Percentiles rank a stretch among this genome's conserved stretches.
Evolutionary conservation across 345 rosid genomes (phyloP).

Genomic region (Kandelia obovata): DNA sequence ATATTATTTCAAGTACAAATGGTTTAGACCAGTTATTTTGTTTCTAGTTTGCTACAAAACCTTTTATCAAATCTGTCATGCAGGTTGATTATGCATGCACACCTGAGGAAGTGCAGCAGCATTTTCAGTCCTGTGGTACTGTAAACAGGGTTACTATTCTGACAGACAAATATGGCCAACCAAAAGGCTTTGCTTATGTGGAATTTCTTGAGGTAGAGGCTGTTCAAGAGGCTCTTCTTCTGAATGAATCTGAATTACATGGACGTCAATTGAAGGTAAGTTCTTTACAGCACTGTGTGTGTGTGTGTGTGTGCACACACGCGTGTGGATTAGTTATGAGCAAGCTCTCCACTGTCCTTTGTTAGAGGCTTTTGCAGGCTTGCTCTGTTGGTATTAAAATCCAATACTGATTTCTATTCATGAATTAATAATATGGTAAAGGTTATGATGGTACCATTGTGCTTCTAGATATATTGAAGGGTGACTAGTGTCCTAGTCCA

Average conservation of each 20-base stretch:
- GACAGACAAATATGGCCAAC: constrained; percentile 91
- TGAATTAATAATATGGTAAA: not conserved
- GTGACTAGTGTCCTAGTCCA: no score
- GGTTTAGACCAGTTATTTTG: no score
- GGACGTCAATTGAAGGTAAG: constrained; percentile 88
- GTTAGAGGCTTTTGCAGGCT: not conserved
- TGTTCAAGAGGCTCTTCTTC: constrained; percentile 72
- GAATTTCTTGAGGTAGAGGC: constrained; percentile 87
- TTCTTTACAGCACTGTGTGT: not conserved
- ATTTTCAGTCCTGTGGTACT: constrained; percentile 94
- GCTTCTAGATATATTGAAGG: not conserved
- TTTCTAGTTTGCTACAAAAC: not conserved
- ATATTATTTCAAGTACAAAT: no score
- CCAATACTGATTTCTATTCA: not conserved
- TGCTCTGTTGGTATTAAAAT: not conserved
- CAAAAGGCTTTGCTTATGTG: constrained; percentile 96
- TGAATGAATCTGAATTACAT: constrained; percentile 70
- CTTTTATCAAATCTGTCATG: not conserved
- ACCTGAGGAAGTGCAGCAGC: constrained; percentile 98
- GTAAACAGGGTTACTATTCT: constrained; percentile 90
- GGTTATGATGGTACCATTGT: not conserved
- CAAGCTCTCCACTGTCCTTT: not conserved
- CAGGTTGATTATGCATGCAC: constrained; percentile 97
- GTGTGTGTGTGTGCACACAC: no score
- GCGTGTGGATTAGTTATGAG: no score